Conservation (phyloP, 176 grass and related monocot genomes). For the Oryza rufipogon region DNA sequence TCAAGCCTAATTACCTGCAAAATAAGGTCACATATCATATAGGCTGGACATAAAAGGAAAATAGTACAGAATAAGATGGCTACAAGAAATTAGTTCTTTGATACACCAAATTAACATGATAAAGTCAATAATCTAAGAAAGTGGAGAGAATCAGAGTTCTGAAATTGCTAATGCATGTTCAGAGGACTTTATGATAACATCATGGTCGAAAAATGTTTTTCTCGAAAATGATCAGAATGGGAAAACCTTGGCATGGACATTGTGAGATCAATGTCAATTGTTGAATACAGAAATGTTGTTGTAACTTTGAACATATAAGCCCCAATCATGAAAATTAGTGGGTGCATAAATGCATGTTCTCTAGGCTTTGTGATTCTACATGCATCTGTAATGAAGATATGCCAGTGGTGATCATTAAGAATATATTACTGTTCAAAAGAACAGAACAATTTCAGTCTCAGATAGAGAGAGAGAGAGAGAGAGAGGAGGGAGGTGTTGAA, state of each 20-base stretch:
- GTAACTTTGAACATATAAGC: not conserved
- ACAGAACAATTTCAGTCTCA: not conserved
- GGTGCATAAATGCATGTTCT: not conserved
- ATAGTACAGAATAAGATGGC: not conserved
- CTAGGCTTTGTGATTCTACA: constrained; percentile 3
- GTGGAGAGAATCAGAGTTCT: not conserved
- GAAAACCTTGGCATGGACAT: constrained; percentile 4
- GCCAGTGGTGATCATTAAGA: not conserved
- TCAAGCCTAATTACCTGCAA: constrained; percentile 38
- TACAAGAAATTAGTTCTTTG: not conserved
- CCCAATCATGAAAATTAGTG: not conserved
- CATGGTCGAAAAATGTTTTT: not conserved
- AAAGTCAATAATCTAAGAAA: not conserved
- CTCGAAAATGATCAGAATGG: not conserved
- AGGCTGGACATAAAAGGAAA: not conserved
- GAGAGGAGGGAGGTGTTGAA: not conserved
- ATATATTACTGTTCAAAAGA: not conserved
- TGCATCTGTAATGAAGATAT: not conserved
- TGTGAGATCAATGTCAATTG: not conserved
- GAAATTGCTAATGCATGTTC: not conserved
- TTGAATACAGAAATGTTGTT: not conserved
- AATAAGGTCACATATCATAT: not conserved
- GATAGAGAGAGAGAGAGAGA: not conserved
- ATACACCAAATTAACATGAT: not conserved
- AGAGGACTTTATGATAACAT: not conserved